Evolutionary conservation across 2,329 filamentous ascomycete species (phyloP), one percentile per base, ranked within the genome.

Genomic region (Paramyrothecium roridum): DNA sequence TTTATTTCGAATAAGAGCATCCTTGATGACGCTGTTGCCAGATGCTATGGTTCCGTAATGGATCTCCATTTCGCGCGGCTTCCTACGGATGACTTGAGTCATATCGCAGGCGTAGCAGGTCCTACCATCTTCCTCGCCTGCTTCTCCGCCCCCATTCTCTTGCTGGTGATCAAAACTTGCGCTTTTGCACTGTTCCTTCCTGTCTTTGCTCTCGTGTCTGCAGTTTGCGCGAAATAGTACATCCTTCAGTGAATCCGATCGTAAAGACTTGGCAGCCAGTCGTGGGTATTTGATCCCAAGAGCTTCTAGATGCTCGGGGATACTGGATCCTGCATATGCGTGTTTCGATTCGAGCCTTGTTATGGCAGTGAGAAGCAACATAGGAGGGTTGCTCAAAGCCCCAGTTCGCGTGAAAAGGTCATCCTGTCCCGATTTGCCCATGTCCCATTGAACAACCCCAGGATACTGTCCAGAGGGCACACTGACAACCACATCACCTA

Each of bases 401-500:
- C 57, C 57, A 2, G 50, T 58, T 7, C 47, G 50, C 22, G 53
- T 20, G 20, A 58, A 58, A 12, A n/a, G 13, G 2, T 51, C 50
- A 16, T 40, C 56, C 2, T 55, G 13, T 11, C 48, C 12, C 8
- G 52, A 43, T 52, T 59, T 56, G 16, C 55, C 51, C 3, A 56
- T 52, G 19, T 58, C 52, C 40, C 53, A 60, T 10, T 59, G 55
- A 16, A 57, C 47, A 1, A 60, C 53, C 1, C 55, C 57, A 20
- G 56, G 34, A 53, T 17, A 50, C 2, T 49, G 33, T 8, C 33
- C 20, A 0, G 16, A 2, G 1, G 53, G 57, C 8, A 43, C 48
- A 23, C 57, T 55, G 1, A 59, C 58, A 0, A 59, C 58, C 1
- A 60, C 51, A 48, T 60, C 58, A 3, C 58, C 58, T 2, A 59